Evolutionary conservation across 345 rosid species (phyloP), one percentile per base, ranked within the genome.

Genomic region (Populus pruinosa): DNA sequence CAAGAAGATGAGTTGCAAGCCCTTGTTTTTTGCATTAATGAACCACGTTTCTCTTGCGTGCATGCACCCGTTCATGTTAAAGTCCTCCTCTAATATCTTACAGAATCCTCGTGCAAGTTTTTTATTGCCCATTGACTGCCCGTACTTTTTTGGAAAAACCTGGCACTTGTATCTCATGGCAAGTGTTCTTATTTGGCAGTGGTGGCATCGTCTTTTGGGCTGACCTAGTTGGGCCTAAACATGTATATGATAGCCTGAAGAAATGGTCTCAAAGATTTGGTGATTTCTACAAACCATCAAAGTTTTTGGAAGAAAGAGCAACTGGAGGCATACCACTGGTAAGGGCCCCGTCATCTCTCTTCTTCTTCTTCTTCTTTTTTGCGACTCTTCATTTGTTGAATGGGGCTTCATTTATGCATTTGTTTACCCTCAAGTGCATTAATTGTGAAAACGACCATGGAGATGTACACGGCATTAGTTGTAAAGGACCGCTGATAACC

Each of bases 141-240:
- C 50, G 0, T 47, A 47, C 0, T 27, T 3, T 27, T 11, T 5
- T 16, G 20, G 70, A 35, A 18, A 5, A 67, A 67, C 70, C 31
- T 67, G 43, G 39, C 20, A 16, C 11, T 1, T 16, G 2, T 67
- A 67, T 16, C 70, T 41, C 18, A 43, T n/a, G 41, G 31, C 38
- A 29, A 65, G 33, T 53, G 16, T 36, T 64, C 47, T 47, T 18
- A 20, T 71, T 35, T 80, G 74, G 83, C 90, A 96, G 99, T 13
- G 98, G 99, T 8, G 98, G 98, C 72, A 70, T 96, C 36, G 78
- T 96, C n/a, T 96, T 93, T 70, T 93, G 99, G 98, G 99, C 93
- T 2, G 98, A 96, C 78, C 29, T 72, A 0, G 91, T 91, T 9
- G 97, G 99, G 50, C 79, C 95, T 0, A 83, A 85, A 67, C 90